Base-by-base conservation (phyloP, 495 filamentous ascomycete genomes). In the Barbatosphaeria neglecta region DNA sequence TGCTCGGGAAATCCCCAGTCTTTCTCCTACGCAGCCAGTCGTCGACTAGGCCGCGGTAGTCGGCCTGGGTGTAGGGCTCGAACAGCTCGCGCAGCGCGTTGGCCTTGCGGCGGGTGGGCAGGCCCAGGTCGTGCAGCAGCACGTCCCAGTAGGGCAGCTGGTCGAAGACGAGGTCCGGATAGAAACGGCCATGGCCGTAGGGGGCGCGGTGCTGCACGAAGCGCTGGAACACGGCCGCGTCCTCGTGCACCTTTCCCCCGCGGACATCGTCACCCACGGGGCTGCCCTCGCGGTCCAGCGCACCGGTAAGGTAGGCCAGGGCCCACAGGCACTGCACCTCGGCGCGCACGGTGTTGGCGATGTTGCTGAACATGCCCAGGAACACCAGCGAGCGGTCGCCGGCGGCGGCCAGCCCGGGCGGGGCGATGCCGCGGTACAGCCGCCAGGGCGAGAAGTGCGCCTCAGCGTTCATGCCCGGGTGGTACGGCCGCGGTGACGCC, bases 401-500 rank as follows among this genome's bases (percentile, higher is more conserved):
- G 0, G 19, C 24, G 0, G 51, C 46, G 0, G 54, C 47, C 1
- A 57, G 51, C 4, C 44, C 49, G 2, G 81, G 68, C 0, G 84
- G 83, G 0, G 83, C 72, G 57, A 88, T 75, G 56, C 85, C 85
- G 25, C 80, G 78, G 50, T 80, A 73, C 9, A 88, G 67, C n/a
- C 62, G 57, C 47, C 59, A 68, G 15, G 68, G 66, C 1, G 63
- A 64, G 28, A 63, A 51, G 11, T 39, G 13, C 0, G 25, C 44
- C 15, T 53, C 47, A 6, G 46, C 42, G 5, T 47, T 31, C 20
- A 44, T 22, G 33, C 45, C 25, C 16, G 37, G 37, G 43, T 52
- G 55, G 37, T 43, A 54, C 48, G 33, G 54, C 33, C 7, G 17
- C 0, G 31, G 45, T 0, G 47, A 45, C 6, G 50, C 37, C 42